phyloP scores from a whole-genome alignment of 768 basidiomycete genomes.

The Crassisporium funariophilum region DNA sequence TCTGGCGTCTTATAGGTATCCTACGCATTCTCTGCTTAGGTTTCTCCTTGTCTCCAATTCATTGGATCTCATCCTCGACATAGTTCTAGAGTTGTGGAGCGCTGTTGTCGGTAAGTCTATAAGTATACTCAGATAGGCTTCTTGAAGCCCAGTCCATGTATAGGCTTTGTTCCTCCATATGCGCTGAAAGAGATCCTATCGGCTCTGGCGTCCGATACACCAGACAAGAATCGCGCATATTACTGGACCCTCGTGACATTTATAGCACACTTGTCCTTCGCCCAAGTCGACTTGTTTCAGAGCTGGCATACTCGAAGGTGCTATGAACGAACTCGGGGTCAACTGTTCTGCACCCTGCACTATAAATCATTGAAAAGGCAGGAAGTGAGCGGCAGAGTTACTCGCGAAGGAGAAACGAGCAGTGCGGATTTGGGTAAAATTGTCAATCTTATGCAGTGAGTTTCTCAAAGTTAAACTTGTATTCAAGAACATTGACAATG shows the following conservation, averaged over 20 bases:
- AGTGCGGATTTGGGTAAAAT: conserved; percentile 70
- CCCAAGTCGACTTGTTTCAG: conserved; percentile 63
- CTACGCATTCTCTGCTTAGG: conserved; percentile 56
- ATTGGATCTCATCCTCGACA: conserved; percentile 63
- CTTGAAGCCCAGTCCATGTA: conserved; percentile 2
- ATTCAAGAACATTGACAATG: neutral
- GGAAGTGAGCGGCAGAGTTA: conserved; percentile 53
- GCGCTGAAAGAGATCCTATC: conserved; percentile 63
- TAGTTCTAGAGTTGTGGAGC: conserved; percentile 61
- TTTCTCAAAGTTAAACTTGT: conserved; percentile 14
- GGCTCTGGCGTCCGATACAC: conserved; percentile 45
- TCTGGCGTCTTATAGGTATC: conserved; percentile 44
- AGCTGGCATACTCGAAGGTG: conserved; percentile 69
- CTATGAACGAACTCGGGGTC: conserved; percentile 73
- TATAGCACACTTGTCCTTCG: conserved; percentile 65
- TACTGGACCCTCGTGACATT: conserved; percentile 63
- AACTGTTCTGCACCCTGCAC: conserved; percentile 70
- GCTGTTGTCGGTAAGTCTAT: conserved; percentile 47
- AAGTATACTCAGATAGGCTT: neutral
- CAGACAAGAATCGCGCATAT: conserved; percentile 48
- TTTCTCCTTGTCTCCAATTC: conserved; percentile 71
- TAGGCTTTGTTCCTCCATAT: conserved; percentile 69
- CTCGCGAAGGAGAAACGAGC: conserved; percentile 37
- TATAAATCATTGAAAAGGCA: conserved; percentile 66
- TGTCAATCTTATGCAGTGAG: conserved; percentile 75